A percentile compares a stretch with the other conserved stretches of the same genome.
phyloP scores from a whole-genome alignment of 208 protist genomes.

The Novymonas esmeraldas region DNA sequence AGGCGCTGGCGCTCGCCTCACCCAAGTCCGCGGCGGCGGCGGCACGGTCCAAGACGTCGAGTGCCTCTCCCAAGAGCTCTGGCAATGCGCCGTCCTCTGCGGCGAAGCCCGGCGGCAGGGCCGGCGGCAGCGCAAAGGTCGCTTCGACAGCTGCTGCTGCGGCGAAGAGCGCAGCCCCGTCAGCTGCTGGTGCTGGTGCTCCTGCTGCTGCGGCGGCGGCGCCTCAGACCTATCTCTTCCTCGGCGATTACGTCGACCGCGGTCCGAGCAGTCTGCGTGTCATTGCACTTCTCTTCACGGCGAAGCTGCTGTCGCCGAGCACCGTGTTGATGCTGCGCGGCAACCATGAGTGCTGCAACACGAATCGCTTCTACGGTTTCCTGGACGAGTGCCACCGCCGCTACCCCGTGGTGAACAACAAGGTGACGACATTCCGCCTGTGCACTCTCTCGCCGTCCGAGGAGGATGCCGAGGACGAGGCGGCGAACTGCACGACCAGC shows the following conservation, averaged over 20 bases:
- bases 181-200: background rate
- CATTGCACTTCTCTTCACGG: slow-evolving; percentile 92
- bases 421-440: slow-evolving; percentile 36
- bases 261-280: slow-evolving; percentile 97
- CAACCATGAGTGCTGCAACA: slow-evolving; percentile 99
- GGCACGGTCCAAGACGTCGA: background rate
- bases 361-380: slow-evolving; percentile 99
- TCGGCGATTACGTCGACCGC: slow-evolving; percentile 99
- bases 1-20: slow-evolving; percentile 16
- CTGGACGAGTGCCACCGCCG: slow-evolving; percentile 97
- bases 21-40: background rate
- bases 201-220: background rate
- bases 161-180: slow-evolving; percentile 4
- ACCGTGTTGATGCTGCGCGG: slow-evolving; percentile 99
- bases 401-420: slow-evolving; percentile 70
- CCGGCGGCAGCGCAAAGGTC: background rate
- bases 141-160: background rate
- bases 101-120: background rate
- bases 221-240: slow-evolving; percentile 96
- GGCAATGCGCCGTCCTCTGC: background rate
- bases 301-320: slow-evolving; percentile 97
- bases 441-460: slow-evolving; percentile 20
- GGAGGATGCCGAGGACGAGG: slow-evolving; percentile 20
- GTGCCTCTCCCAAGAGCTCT: background rate
- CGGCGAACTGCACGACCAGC: slow-evolving; percentile 70